Evolutionary conservation across 2,329 filamentous ascomycete genomes (phyloP).

Genomic region (Phialophora chinensis): DNA sequence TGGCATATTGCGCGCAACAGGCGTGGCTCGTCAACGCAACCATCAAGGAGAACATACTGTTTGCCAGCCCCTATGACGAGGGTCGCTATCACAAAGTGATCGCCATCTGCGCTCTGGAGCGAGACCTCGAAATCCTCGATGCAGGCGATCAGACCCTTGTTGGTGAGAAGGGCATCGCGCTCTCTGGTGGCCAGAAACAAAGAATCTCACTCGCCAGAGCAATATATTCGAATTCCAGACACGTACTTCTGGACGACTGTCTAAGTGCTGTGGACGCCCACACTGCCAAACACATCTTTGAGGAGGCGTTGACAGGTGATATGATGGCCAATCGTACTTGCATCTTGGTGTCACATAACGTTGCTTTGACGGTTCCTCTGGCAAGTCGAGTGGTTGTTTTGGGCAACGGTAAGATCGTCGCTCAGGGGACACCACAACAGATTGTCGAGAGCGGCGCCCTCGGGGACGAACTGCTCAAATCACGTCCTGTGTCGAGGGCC

Average conservation of each 20-base stretch:
- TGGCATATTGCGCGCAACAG: constrained; percentile 95
- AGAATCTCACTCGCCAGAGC: constrained; percentile 95
- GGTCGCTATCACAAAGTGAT: constrained; percentile 86
- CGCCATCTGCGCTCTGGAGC: constrained; percentile 85
- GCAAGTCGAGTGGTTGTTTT: constrained; percentile 82
- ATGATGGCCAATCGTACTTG: constrained; percentile 90
- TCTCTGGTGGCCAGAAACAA: constrained; percentile 97
- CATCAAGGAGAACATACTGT: constrained; percentile 95
- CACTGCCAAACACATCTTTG: constrained; percentile 97
- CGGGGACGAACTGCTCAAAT: constrained; percentile 82
- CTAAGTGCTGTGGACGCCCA: constrained; percentile 96
- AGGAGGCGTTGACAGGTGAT: constrained; percentile 85
- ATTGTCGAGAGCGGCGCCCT: constrained; percentile 87
- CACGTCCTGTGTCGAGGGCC: constrained; percentile 70
- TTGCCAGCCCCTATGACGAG: constrained; percentile 79
- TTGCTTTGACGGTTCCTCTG: constrained; percentile 81
- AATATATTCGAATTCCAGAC: constrained; percentile 91
- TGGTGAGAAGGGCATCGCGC: constrained; percentile 94
- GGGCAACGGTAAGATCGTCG: constrained; percentile 80
- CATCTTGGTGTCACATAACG: constrained; percentile 94
- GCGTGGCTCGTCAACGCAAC: constrained; percentile 96
- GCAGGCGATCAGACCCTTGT: constrained; percentile 91
- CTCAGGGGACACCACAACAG: constrained; percentile 77
- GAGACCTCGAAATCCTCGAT: constrained; percentile 90
- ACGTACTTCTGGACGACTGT: constrained; percentile 91